phyloP scores from a whole-genome alignment of 1,284 basidiomycete species.

The Termitomyces sp. region DNA sequence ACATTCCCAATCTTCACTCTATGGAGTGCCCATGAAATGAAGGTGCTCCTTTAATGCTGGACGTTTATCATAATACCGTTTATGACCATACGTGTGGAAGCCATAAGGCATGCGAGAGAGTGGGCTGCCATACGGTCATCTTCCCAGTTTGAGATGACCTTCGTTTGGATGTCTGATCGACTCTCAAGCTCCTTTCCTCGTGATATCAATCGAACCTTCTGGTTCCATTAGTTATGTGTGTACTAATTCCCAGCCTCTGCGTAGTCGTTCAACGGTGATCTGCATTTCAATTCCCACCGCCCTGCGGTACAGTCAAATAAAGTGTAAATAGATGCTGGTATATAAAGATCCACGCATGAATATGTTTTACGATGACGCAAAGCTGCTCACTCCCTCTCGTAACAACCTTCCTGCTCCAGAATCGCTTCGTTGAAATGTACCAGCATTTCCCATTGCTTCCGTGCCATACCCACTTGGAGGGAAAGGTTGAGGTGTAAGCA shows the following conservation, averaged over 20 bases:
- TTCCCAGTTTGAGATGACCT: slow-evolving; percentile 56
- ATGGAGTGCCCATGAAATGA: slow-evolving; percentile 48
- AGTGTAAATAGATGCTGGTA: background rate
- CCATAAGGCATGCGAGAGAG: slow-evolving; percentile 50
- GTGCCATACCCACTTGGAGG: background rate
- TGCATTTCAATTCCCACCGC: background rate
- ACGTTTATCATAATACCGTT: slow-evolving; percentile 49
- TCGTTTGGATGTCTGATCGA: slow-evolving; percentile 71
- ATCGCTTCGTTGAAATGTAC: slow-evolving; percentile 9
- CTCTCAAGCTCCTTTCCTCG: slow-evolving; percentile 13
- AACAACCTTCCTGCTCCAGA: slow-evolving; percentile 9
- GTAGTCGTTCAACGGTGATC: background rate
- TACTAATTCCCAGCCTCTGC: too few relatives aligned
- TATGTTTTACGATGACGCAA: background rate
- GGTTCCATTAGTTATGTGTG: too few relatives aligned
- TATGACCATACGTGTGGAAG: slow-evolving; percentile 45
- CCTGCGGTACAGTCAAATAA: background rate
- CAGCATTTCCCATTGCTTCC: slow-evolving; percentile 14
- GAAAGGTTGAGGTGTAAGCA: slow-evolving; percentile 40
- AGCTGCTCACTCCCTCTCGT: slow-evolving; percentile 13
- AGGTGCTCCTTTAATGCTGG: slow-evolving; percentile 67
- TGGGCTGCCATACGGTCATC: slow-evolving; percentile 52
- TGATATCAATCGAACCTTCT: too few relatives aligned
- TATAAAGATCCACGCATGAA: too few relatives aligned
- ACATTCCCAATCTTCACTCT: slow-evolving; percentile 78